Percentiles rank a stretch among this genome's conserved stretches.
phyloP scores from a whole-genome alignment of 257 asterid genomes.

The Paulownia fortunei region DNA sequence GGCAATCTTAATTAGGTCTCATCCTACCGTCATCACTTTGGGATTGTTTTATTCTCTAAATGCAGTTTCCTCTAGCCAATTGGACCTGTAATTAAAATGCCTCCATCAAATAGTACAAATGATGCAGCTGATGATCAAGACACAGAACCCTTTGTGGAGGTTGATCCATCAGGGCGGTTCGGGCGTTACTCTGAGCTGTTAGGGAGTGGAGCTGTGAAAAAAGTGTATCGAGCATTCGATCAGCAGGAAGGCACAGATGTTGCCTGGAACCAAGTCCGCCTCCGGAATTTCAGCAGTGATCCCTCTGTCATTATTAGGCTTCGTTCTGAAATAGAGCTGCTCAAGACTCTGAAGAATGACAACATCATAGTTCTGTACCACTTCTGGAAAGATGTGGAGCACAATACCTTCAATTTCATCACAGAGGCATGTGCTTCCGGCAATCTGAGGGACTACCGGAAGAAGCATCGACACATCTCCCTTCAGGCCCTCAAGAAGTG shows the following conservation, averaged over 20 bases:
- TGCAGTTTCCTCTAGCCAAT: neutral
- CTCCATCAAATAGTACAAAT: constrained; percentile 18
- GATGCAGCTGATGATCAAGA: constrained; percentile 5
- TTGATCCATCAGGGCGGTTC: constrained; percentile 51
- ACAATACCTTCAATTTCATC: constrained; percentile 49
- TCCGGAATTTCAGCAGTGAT: constrained; percentile 47
- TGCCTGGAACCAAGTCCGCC: constrained; percentile 59
- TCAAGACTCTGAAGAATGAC: constrained; percentile 44
- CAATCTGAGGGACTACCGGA: constrained; percentile 48
- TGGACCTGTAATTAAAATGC: neutral
- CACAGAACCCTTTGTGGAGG: constrained; percentile 47
- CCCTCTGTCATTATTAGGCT: constrained; percentile 41
- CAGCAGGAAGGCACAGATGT: constrained; percentile 54
- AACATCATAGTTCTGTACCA: constrained; percentile 43
- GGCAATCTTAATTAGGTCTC: neutral
- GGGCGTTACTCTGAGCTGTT: constrained; percentile 50
- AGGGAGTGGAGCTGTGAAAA: constrained; percentile 56
- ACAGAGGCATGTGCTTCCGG: constrained; percentile 55
- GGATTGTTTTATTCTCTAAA: neutral
- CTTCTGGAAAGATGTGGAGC: constrained; percentile 47
- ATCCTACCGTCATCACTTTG: neutral
- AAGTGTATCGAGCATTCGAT: constrained; percentile 54
- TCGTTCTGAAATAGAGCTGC: constrained; percentile 50
- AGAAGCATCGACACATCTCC: constrained; percentile 50
- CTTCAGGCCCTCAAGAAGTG: constrained; percentile 56